Evolutionary conservation across 1,139 yeast species (phyloP), one percentile per base, ranked within the genome.

Genomic region (Arxiozyma bovina): DNA sequence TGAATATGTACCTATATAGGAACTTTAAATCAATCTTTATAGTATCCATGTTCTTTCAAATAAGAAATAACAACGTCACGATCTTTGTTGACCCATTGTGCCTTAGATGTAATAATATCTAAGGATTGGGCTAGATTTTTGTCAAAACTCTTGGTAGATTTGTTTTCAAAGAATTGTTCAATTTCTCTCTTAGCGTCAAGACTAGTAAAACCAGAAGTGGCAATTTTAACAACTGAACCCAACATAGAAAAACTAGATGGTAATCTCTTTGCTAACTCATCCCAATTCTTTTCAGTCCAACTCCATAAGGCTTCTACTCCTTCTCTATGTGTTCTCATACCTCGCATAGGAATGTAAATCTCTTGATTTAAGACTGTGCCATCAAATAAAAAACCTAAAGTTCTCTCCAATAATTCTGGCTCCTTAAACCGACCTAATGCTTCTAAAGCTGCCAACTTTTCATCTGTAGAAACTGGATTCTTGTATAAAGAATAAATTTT

Each of bases 221-320:
- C 73, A 52, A 85, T 61, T 50, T 77, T 75, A 44, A 90, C 85
- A 55, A 91, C 83, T 20, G 85, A 76, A 47, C 93, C 86, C 61
- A 91, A 77, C 84, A 90, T 80, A 23, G 89, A 78, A 59, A 86
- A 78, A 34, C 87, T 85, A n/a, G 95, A 88, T 50, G 97, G 96
- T 68, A 88, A 78, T 62, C 78, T 74, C 67, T 80, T 76, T 61
- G 73, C 72, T 59, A 91, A 70, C 49, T 72, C 76, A 56, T 81
- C 88, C 91, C 94, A 90, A 70, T 90, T 83, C n/a, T 60, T 64
- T 60, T 79, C 79, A 62, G 85, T 68, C 96, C 96, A 91, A n/a
- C 67, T 59, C 90, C 93, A 91, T 61, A 84, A 72, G 21, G 81
- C 79, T 61, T 77, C 77, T 25, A 67, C 75, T 73, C 96, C 96